A percentile compares a stretch with the other conserved stretches of the same genome.
These are phyloP conservation scores for Debaryomyces fabryi DNA, from an alignment of 1,139 yeast genomes.

Conservation along the genomic window DNA sequence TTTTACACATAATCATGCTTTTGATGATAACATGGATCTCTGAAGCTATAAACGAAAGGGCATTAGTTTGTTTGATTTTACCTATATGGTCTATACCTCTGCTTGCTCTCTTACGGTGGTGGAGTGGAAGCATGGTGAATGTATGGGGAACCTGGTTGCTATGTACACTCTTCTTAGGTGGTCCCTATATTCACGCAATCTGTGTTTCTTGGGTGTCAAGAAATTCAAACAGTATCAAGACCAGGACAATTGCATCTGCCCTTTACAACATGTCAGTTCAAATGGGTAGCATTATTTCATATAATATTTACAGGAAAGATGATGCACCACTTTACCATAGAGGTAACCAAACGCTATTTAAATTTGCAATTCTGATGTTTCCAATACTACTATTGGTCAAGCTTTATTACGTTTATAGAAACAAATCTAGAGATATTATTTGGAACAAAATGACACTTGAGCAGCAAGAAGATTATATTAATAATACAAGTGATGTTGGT, in stretches of 20 bases:
- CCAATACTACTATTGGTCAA: slow-evolving; percentile 22
- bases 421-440: not conserved
- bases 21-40: slow-evolving; percentile 42
- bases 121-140: slow-evolving; percentile 50
- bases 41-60: slow-evolving; percentile 40
- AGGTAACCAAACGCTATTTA: slow-evolving; percentile 45
- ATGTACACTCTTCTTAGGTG: slow-evolving; percentile 49
- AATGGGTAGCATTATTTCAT: slow-evolving; percentile 49
- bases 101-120: slow-evolving; percentile 47
- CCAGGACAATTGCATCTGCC: slow-evolving; percentile 61
- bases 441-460: slow-evolving; percentile 42
- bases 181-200: slow-evolving; percentile 42
- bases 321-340: slow-evolving; percentile 57
- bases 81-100: slow-evolving; percentile 44
- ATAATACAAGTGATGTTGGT: slow-evolving; percentile 48
- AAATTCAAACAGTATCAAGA: slow-evolving; percentile 57
- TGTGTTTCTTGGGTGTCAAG: slow-evolving; percentile 58
- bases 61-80: slow-evolving; percentile 33
- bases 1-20: slow-evolving; percentile 41
- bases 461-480: slow-evolving; percentile 46
- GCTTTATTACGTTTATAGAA: slow-evolving; percentile 41
- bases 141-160: slow-evolving; percentile 58
- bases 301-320: slow-evolving; percentile 52
- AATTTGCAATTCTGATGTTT: slow-evolving; percentile 30
- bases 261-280: slow-evolving; percentile 61